Evolutionary conservation across 768 basidiomycete genomes (phyloP).

Genomic region (Tremella fuciformis): DNA sequence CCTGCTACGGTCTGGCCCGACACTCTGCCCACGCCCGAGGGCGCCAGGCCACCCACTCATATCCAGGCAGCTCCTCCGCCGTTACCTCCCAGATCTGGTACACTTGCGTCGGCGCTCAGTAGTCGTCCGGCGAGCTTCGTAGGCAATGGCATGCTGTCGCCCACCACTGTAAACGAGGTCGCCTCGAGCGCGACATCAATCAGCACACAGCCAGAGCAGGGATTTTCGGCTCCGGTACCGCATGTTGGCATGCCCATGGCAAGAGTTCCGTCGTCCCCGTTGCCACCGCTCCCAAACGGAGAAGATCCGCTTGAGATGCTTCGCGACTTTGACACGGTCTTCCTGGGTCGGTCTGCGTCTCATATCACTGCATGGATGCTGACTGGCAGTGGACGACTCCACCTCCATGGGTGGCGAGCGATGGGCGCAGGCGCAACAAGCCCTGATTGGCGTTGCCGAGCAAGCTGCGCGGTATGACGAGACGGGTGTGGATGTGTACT

Average conservation of each 20-base stretch:
- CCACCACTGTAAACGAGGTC: not conserved
- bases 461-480: slow-evolving; percentile 37
- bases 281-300: slow-evolving; percentile 6
- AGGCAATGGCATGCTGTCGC: not conserved
- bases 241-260: no score
- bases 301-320: slow-evolving; percentile 43
- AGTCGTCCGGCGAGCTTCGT: not conserved
- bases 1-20: not conserved
- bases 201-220: not conserved
- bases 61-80: not conserved
- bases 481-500: slow-evolving; percentile 47
- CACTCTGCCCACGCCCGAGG: not conserved
- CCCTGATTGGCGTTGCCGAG: slow-evolving; percentile 44
- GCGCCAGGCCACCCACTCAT: not conserved
- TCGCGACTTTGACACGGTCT: slow-evolving; percentile 39
- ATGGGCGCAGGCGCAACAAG: slow-evolving; percentile 39
- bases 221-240: slow-evolving; percentile 2
- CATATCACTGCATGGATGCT: slow-evolving; percentile 4
- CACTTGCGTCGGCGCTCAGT: not conserved
- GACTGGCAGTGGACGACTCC: slow-evolving; percentile 32
- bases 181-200: not conserved
- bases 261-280: slow-evolving; percentile 2
- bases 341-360: slow-evolving; percentile 31
- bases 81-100: not conserved
- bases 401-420: slow-evolving; percentile 44